Base-by-base conservation (phyloP, 2,329 filamentous ascomycete genomes). In the Cladosporium sp. region DNA sequence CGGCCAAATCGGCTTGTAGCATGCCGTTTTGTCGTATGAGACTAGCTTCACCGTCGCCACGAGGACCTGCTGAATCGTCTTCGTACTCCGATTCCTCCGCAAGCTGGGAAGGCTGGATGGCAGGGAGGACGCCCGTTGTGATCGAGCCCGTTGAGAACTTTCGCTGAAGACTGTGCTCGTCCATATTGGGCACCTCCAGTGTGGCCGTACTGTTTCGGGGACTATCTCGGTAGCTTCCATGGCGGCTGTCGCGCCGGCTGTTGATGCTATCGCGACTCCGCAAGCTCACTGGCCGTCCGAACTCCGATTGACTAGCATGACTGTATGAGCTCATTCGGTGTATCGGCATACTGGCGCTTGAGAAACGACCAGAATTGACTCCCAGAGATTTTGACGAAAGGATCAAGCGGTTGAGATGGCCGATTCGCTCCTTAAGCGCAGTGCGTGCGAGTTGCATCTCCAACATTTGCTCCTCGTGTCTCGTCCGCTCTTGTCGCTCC, bases 381-480 rank as follows among this genome's bases (percentile, higher is more conserved):
- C 95, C 95, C 6, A 92, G 91, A 5, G 94, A 98, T 76, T 97
- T 97, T 18, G 94, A 98, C 76, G 92, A 96, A 67, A 99, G 81
- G 69, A 99, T 98, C 59, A 99, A 83, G 57, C 94, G 89, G 79
- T 98, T 99, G 56, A 99, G 84, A 78, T 99, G 95, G 76, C 97
- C 93, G 72, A 99, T 99, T 33, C 95, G 89, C 81, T 99, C 95
- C 78, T 98, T 99, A 64, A 99, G 81, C 0, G 95, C 95, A 0
- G 95, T 99, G 50, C 95, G 88, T 35, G 95, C 95, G 56, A 99
- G 85, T 77, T 99, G 95, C 91, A 99, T 98, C 79, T 99, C 95
- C 64, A 99, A 84, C 86, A 99, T 94, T 78, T 99, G 95, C 80
- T 98, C 95, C 75, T 97, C 93, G 71, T 97, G 95, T 37, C 75